phyloP scores from a whole-genome alignment of 805 yeast genomes.

The Wickerhamiella allomyrinae region DNA sequence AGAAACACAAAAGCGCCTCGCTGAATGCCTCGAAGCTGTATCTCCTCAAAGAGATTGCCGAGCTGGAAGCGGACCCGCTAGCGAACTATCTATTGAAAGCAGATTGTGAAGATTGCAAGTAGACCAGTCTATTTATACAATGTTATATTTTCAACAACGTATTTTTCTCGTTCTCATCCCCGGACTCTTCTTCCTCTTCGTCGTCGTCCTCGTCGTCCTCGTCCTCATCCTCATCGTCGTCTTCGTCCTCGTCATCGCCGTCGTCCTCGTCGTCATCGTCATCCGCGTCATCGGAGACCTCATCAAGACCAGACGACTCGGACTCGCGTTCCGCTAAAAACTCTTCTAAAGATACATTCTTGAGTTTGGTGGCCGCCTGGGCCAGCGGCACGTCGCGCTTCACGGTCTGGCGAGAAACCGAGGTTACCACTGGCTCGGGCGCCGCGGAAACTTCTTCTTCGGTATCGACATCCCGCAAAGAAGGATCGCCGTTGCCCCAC shows the following conservation, averaged over 20 bases:
- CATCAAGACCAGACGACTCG: conserved; percentile 20
- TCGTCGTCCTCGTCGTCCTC: conserved; percentile 23
- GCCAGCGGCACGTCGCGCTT: conserved; percentile 13
- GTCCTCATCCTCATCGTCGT: conserved; percentile 19
- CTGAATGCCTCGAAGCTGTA: no score
- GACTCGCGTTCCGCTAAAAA: conserved; percentile 41
- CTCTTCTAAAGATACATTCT: conserved; percentile 72
- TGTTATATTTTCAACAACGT: no score
- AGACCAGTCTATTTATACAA: no score
- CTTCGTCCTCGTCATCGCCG: no score
- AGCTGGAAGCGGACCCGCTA: no score
- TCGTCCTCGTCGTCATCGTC: conserved; percentile 22
- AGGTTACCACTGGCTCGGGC: not conserved
- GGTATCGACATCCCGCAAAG: conserved; percentile 13
- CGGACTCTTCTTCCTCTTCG: no score
- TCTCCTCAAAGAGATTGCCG: no score
- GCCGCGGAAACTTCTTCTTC: conserved; percentile 8
- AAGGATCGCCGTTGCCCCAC: conserved; percentile 30
- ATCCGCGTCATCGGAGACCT: conserved; percentile 19
- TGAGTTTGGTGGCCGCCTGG: conserved; percentile 24
- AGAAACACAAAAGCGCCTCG: no score
- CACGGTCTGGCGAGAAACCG: not conserved
- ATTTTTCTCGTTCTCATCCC: no score
- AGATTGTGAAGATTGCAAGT: no score
- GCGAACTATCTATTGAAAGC: no score